Evolutionary conservation across 305 asterid genomes (phyloP), one percentile per base, ranked within the genome.

Genomic region (Solanum hybrid): DNA sequence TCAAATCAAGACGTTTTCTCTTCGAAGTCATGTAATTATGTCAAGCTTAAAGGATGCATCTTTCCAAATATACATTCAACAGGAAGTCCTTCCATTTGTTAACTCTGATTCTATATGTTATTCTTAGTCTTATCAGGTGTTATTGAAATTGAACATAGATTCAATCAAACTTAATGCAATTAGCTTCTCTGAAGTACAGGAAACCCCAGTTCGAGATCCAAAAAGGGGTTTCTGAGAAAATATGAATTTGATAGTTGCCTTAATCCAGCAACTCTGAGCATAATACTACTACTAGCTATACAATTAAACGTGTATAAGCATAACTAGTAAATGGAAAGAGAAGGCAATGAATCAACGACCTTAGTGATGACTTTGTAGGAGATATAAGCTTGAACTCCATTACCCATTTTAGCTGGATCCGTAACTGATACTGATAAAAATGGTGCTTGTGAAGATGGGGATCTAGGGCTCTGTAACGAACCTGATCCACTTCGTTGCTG

Each of bases 391-490:
- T 98, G 99, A 90, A 98, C 99, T 86, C 99, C 98, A 87, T 93
- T 96, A 26, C 98, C 99, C 99, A 98, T 96, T 89, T 96, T 98
- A 92, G 99, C 99, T 75, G 98, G 99, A 95, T 96, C 99, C 40
- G 96, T 92, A 51, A 98, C 98, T 26, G 98, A 95, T 7, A 96
- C 99, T 36, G 94, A 92, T 69, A 98, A 87, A 91, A 90, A 95
- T 79, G 95, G 98, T 26, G 92, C 89, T 79, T 93, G 97, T 34
- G 97, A 93, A 29, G 95, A 90, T 86, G 98, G 95, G 14, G 99
- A 96, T 96, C 98, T 95, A 89, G 99, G 99, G 95, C 98, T 96
- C 90, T 94, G 98, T 64, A 92, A 75, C 78, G 91, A 87, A 87
- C 97, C 98, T 72, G 98, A 95, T 92, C 94, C 98, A 93, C 92